phyloP scores from a whole-genome alignment of 169 alveolate species.

The Eimeria maxima region DNA sequence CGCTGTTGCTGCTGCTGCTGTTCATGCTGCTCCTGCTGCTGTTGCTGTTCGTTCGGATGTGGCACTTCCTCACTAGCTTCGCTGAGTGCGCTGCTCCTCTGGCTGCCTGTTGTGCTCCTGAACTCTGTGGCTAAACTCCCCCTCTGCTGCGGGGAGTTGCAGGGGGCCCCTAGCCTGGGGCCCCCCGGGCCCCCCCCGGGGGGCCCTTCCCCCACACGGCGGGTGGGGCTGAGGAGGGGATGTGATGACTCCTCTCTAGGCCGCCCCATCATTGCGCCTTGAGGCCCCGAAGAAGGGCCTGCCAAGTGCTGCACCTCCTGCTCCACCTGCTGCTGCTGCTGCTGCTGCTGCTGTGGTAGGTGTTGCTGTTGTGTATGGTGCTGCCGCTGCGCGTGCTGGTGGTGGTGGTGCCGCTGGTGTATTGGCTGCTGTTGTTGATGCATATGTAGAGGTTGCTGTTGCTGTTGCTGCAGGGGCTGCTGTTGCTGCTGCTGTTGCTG shows the following conservation, averaged over 20 bases:
- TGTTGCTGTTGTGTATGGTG: not conserved
- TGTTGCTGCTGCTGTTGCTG: not conserved
- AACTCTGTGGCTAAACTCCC: slow-evolving; percentile 4
- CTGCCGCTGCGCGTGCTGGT: too few species aligned
- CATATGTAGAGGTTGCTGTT: too few species aligned
- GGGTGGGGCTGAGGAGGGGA: not conserved
- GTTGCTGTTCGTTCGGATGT: slow-evolving; percentile 10
- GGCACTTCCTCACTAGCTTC: slow-evolving; percentile 9
- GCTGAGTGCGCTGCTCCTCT: slow-evolving; percentile 49
- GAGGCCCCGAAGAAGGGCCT: not conserved
- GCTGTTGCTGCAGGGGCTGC: too few species aligned
- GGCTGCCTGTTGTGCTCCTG: slow-evolving; percentile 35
- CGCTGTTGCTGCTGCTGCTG: slow-evolving; percentile 9
- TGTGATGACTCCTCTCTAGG: not conserved
- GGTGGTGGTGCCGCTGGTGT: too few species aligned
- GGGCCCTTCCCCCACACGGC: not conserved
- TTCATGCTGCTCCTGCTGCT: not conserved
- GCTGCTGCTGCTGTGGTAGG: slow-evolving; percentile 7
- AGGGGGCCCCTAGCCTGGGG: not conserved
- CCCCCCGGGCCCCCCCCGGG: not conserved
- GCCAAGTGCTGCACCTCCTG: not conserved
- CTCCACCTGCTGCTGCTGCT: slow-evolving; percentile 25
- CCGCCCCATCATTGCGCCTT: not conserved
- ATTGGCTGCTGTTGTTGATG: too few species aligned
- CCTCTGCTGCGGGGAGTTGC: not conserved